Conservation (phyloP, 2,329 filamentous ascomycete species). For the Ophiostoma pallidulum region DNA sequence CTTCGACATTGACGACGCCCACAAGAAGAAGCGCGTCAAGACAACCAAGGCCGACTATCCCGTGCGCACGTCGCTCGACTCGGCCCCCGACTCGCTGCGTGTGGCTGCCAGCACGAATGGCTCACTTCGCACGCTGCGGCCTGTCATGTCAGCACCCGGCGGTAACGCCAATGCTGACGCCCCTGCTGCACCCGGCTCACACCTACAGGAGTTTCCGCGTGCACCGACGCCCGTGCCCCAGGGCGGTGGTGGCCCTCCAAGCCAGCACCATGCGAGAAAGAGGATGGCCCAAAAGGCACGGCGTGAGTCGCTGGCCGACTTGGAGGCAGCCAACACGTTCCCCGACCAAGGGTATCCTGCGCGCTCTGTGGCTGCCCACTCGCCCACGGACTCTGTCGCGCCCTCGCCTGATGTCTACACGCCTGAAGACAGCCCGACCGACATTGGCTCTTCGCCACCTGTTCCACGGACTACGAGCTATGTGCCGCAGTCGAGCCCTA, state of each 20-base stretch:
- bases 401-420: conserved; percentile 42
- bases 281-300: conserved; percentile 38
- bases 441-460: conserved; percentile 85
- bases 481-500: conserved; percentile 46
- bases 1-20: conserved; percentile 49
- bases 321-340: conserved; percentile 25
- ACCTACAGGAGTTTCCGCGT: conserved; percentile 63
- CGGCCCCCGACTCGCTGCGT: conserved; percentile 67
- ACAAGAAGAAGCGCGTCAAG: conserved; percentile 68
- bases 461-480: conserved; percentile 54
- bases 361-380: conserved; percentile 42
- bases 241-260: conserved; percentile 22
- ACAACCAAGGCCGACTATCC: conserved; percentile 56
- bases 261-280: conserved; percentile 23
- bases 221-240: conserved; percentile 68
- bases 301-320: conserved; percentile 43
- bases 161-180: conserved; percentile 27
- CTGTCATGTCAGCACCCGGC: conserved; percentile 45
- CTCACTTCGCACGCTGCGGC: conserved; percentile 75
- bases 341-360: conserved; percentile 23
- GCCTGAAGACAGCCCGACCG: conserved; percentile 61
- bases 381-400: conserved; percentile 42
- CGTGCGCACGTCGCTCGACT: conserved; percentile 56
- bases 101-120: conserved; percentile 88
- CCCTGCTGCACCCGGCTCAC: conserved; percentile 31